Conservation (phyloP, 108 stramenopile species). For the Nitzschia palea region DNA sequence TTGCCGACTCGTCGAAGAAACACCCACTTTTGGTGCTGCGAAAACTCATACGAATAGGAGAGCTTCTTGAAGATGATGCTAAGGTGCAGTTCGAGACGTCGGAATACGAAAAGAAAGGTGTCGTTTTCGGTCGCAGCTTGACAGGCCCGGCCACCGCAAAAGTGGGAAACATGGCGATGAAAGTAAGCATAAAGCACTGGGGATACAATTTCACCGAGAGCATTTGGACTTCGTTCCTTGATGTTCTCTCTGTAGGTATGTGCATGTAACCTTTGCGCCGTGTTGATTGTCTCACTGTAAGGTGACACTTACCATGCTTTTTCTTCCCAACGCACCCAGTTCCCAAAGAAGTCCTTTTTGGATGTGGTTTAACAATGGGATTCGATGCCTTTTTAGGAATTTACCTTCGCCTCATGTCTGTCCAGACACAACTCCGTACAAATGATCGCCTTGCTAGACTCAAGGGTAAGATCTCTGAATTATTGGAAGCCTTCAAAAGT, state of each 20-base stretch:
- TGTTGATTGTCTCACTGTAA: background rate
- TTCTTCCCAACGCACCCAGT: background rate
- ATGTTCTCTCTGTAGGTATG: slow-evolving; percentile 37
- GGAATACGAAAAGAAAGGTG: slow-evolving; percentile 24
- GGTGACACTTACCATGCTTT: background rate
- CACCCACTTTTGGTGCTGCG: slow-evolving; percentile 65
- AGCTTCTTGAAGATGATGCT: slow-evolving; percentile 55
- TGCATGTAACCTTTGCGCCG: background rate
- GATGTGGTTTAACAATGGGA: slow-evolving; percentile 55
- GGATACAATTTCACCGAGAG: slow-evolving; percentile 64
- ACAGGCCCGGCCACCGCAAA: slow-evolving; percentile 27
- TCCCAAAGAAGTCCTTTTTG: slow-evolving; percentile 57
- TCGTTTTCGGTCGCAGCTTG: slow-evolving; percentile 27
- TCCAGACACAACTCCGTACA: slow-evolving; percentile 42
- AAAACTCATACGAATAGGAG: slow-evolving; percentile 35
- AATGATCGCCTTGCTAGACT: slow-evolving; percentile 29
- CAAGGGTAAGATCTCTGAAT: slow-evolving; percentile 29
- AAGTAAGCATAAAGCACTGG: slow-evolving; percentile 56
- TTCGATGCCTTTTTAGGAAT: slow-evolving; percentile 37
- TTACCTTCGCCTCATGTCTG: slow-evolving; percentile 55
- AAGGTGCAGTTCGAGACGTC: background rate
- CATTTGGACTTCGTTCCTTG: slow-evolving; percentile 56
- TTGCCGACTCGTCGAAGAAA: slow-evolving; percentile 47
- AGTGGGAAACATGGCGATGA: slow-evolving; percentile 22
- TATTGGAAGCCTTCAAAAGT: slow-evolving; percentile 23